Conservation (phyloP, 2,329 filamentous ascomycete genomes). For the Botrytis paeoniae region DNA sequence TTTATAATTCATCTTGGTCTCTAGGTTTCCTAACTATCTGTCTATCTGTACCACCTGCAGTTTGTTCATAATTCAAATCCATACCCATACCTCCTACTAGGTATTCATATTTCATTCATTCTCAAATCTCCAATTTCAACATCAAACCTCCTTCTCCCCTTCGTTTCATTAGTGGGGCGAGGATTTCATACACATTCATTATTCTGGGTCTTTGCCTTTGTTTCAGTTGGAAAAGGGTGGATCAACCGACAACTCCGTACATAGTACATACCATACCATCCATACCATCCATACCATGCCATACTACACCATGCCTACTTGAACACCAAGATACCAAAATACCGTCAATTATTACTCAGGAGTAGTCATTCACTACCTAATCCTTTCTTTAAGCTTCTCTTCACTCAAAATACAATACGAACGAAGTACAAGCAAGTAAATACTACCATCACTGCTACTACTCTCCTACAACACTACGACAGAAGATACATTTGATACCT, state of each 20-base stretch:
- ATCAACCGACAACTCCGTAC: not conserved
- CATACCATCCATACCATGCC: not conserved
- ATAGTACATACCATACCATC: not conserved
- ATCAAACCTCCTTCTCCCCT: not conserved
- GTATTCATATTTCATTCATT: not conserved
- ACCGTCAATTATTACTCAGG: not conserved
- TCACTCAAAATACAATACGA: not conserved
- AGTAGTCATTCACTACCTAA: not conserved
- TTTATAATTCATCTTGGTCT: not conserved
- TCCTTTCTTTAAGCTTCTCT: not conserved
- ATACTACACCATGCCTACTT: not conserved
- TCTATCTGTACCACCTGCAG: not conserved
- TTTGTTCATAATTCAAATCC: not conserved
- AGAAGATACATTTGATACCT: not conserved
- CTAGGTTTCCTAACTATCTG: not conserved
- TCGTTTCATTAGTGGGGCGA: not conserved
- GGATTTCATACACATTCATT: not conserved
- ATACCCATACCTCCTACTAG: too few species aligned
- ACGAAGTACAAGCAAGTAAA: not conserved
- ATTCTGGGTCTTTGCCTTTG: not conserved
- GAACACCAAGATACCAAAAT: not conserved
- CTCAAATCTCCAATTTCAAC: not conserved
- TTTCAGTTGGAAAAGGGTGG: not conserved
- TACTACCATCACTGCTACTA: too few species aligned
- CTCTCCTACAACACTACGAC: not conserved